Evolutionary conservation across 768 basidiomycete species (phyloP).

Genomic region (Trametes maxima): DNA sequence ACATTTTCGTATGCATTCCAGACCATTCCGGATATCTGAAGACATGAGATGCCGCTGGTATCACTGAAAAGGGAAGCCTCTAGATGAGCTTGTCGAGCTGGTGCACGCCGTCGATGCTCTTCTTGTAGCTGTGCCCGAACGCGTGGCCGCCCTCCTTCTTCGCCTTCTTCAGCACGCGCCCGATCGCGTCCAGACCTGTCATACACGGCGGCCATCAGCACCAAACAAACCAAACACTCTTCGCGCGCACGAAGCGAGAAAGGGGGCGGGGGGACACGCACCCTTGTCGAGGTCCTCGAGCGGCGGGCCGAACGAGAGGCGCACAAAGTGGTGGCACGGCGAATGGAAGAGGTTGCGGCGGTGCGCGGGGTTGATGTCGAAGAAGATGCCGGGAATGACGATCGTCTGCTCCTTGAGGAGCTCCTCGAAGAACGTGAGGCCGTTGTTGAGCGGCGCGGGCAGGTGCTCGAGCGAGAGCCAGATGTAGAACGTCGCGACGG

Average conservation of each 20-base stretch:
- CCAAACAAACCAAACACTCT: conserved; percentile 1
- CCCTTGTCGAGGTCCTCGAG: conserved; percentile 80
- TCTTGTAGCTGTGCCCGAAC: conserved; percentile 75
- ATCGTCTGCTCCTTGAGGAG: conserved; percentile 89
- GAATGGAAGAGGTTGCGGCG: conserved; percentile 89
- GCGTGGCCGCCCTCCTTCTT: conserved; percentile 58
- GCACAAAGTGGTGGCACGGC: conserved; percentile 88
- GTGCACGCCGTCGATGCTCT: conserved; percentile 47
- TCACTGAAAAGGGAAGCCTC: background rate
- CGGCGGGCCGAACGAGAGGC: conserved; percentile 85
- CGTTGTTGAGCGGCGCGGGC: conserved; percentile 83
- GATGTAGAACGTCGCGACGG: conserved; percentile 88
- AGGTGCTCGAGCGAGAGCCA: conserved; percentile 87
- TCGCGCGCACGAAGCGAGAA: background rate
- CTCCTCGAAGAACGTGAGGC: conserved; percentile 95
- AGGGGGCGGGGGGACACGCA: conserved; percentile 24
- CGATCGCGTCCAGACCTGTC: conserved; percentile 86
- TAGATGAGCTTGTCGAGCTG: conserved; percentile 22
- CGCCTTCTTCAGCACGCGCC: conserved; percentile 70
- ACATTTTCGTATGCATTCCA: background rate
- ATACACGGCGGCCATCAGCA: background rate
- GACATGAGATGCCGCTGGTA: no score
- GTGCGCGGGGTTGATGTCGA: conserved; percentile 79
- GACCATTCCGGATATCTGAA: no score
- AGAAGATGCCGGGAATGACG: conserved; percentile 90